Percentiles rank a stretch among this genome's conserved stretches.
Conservation (phyloP, 441 rosid genomes). For the Jatropha podagrica region DNA sequence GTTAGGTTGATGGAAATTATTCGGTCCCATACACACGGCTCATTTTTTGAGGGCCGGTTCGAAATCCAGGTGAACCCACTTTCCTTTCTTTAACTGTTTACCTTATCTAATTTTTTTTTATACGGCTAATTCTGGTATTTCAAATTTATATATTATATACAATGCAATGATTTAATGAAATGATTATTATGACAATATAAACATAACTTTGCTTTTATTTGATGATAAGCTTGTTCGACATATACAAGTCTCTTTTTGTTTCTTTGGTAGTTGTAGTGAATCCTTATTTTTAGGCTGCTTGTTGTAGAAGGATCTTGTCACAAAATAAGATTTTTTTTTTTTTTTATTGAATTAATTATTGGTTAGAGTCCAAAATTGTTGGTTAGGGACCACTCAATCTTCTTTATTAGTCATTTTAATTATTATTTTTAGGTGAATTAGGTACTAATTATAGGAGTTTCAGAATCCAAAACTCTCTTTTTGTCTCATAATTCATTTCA, state of each 20-base stretch:
- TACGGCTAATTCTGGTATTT: too few species aligned
- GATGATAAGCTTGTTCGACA: background rate
- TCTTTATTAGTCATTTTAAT: background rate
- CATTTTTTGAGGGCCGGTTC: constrained; percentile 41
- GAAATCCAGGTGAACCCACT: constrained; percentile 38
- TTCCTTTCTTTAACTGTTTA: background rate
- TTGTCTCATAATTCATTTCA: background rate
- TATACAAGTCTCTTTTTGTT: background rate
- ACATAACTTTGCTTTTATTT: too few species aligned
- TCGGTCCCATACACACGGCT: constrained; percentile 39
- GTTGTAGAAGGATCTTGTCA: constrained; percentile 5
- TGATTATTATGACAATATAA: too few species aligned
- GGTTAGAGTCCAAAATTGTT: background rate
- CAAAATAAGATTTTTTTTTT: background rate
- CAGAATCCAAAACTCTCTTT: background rate
- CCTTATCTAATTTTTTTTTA: too few species aligned
- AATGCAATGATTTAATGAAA: background rate
- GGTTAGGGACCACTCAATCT: background rate
- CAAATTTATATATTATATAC: background rate
- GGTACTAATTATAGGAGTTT: background rate
- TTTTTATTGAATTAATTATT: background rate
- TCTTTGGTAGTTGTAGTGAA: background rate
- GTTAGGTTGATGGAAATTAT: constrained; percentile 31
- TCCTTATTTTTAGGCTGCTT: background rate
- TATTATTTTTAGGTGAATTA: background rate